Percentiles rank a stretch among this genome's conserved stretches.
phyloP scores from a whole-genome alignment of 1,284 basidiomycete genomes.

The Phlebopus sp. region DNA sequence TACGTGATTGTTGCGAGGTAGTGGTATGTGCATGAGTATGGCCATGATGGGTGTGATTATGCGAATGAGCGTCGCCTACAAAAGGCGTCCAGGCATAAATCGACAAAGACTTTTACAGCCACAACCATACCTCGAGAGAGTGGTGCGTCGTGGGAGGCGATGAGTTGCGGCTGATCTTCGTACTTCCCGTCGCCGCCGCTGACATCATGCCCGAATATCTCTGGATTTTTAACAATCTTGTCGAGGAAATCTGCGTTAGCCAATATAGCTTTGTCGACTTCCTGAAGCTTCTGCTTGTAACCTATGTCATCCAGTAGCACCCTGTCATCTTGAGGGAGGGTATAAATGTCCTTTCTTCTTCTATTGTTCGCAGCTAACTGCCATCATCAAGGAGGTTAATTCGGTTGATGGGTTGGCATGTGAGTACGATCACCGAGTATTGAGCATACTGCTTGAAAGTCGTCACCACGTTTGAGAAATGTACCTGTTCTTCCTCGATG shows the following conservation, averaged over 20 bases:
- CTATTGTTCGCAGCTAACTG: conserved; percentile 76
- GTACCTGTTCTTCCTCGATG: conserved; percentile 52
- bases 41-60: conserved; percentile 35
- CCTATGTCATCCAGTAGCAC: conserved; percentile 57
- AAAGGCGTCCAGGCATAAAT: neutral
- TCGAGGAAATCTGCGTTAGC: conserved; percentile 67
- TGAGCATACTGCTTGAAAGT: conserved; percentile 66
- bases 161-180: conserved; percentile 4
- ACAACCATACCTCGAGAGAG: conserved; percentile 12
- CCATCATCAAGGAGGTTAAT: neutral
- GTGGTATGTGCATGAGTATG: conserved; percentile 20
- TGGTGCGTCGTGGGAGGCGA: neutral
- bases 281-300: conserved; percentile 65
- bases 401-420: neutral
- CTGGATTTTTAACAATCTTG: conserved; percentile 64
- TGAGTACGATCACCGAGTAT: conserved; percentile 50
- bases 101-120: neutral
- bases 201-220: conserved; percentile 64
- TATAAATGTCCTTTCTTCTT: conserved; percentile 68
- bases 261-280: conserved; percentile 67
- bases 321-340: conserved; percentile 58
- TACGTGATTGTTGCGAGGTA: conserved; percentile 22
- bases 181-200: conserved; percentile 25
- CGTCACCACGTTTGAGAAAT: conserved; percentile 66
- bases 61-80: conserved; percentile 26